These are phyloP conservation scores for Fusarium anthophilum DNA, from an alignment of 2,329 filamentous ascomycete species.

Conservation along the genomic window DNA sequence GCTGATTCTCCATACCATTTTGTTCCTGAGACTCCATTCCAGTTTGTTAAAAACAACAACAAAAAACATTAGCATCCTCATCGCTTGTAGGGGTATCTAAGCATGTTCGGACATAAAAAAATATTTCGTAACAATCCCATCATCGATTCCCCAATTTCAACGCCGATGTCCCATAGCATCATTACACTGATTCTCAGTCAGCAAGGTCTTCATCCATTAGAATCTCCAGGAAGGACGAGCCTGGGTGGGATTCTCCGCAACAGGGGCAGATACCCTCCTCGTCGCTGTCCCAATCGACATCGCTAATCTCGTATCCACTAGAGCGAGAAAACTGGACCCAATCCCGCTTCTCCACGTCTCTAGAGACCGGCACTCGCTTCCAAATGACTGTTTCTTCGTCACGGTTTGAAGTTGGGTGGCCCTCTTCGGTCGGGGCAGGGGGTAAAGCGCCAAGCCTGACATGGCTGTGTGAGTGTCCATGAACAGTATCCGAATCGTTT, in stretches of 20 bases:
- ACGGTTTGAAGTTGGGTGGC: conserved; percentile 53
- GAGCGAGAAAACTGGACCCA: conserved; percentile 60
- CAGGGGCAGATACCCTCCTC: conserved; percentile 53
- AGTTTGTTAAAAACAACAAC: conserved; percentile 26
- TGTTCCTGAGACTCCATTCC: conserved; percentile 16
- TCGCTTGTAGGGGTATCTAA: conserved; percentile 42
- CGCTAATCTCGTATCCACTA: conserved; percentile 50
- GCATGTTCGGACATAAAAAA: conserved; percentile 35
- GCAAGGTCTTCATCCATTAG: conserved; percentile 42
- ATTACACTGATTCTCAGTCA: conserved; percentile 39
- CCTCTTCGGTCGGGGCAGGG: conserved; percentile 54
- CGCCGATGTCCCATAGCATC: conserved; percentile 18
- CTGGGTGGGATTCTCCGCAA: conserved; percentile 52
- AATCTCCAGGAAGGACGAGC: conserved; percentile 48
- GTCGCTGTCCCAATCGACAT: conserved; percentile 46
- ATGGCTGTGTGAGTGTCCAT: conserved; percentile 40
- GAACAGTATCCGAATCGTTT: conserved; percentile 40
- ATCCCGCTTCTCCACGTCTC: conserved; percentile 52
- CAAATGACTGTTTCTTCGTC: conserved; percentile 59
- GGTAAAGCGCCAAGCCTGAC: conserved; percentile 49
- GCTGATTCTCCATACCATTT: conserved; percentile 10
- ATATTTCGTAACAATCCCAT: conserved; percentile 23
- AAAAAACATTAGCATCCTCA: conserved; percentile 14
- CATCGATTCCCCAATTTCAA: conserved; percentile 14
- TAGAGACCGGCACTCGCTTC: conserved; percentile 58